phyloP scores from a whole-genome alignment of 2,329 filamentous ascomycete species.

The Cladophialophora yegresii region DNA sequence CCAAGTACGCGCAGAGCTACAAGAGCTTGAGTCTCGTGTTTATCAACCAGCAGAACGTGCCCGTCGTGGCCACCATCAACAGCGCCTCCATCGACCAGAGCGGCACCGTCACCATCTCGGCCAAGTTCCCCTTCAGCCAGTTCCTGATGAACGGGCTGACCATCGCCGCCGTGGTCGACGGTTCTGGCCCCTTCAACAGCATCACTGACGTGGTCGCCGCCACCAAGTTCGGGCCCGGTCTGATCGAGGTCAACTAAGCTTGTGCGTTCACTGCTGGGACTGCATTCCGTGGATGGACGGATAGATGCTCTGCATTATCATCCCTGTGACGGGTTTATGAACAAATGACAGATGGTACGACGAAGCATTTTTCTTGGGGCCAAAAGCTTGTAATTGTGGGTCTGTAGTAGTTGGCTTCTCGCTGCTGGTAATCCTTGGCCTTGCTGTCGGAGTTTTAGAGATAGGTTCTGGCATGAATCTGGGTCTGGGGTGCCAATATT shows the following conservation, averaged over 20 bases:
- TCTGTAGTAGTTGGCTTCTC: neutral
- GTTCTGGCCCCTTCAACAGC: conserved; percentile 39
- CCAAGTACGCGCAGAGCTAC: conserved; percentile 33
- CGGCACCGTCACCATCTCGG: conserved; percentile 34
- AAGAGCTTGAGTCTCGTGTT: conserved; percentile 43
- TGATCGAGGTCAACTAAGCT: conserved; percentile 39
- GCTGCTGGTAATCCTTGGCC: neutral
- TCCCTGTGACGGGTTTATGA: conserved; percentile 2
- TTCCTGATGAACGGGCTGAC: conserved; percentile 45
- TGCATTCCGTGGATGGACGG: too few relatives aligned
- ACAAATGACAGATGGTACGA: neutral
- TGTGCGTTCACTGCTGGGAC: too few relatives aligned
- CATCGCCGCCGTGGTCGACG: conserved; percentile 43
- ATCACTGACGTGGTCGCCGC: conserved; percentile 40
- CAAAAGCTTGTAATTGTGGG: neutral
- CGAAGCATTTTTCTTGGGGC: neutral
- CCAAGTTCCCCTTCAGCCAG: conserved; percentile 43
- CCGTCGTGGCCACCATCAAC: conserved; percentile 41
- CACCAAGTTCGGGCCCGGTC: conserved; percentile 43
- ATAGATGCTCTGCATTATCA: neutral
- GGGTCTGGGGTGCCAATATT: neutral
- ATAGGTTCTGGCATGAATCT: neutral
- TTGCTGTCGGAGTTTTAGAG: neutral
- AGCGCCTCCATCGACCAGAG: conserved; percentile 32
- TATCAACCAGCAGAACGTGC: conserved; percentile 46